phyloP scores from a whole-genome alignment of 441 rosid genomes.

The Populus hybrid region DNA sequence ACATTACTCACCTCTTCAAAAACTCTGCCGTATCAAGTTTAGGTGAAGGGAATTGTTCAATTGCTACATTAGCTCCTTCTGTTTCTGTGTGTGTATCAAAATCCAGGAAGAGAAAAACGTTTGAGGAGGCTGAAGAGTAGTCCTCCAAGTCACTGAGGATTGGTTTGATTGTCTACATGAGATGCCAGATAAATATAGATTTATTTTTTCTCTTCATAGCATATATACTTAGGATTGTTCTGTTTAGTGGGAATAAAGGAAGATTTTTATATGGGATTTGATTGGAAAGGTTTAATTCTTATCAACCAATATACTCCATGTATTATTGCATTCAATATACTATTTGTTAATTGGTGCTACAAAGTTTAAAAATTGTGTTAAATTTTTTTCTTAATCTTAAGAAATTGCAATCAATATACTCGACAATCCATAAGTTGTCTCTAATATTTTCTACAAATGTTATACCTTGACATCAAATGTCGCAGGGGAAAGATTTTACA shows the following conservation, averaged over 20 bases:
- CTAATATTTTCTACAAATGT: no score
- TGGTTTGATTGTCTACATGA: slow-evolving; percentile 15
- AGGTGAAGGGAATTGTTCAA: slow-evolving; percentile 4
- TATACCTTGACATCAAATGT: no score
- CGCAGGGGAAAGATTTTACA: no score
- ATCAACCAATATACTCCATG: background rate
- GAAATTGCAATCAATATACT: no score
- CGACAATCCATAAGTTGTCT: no score
- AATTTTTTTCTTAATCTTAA: no score
- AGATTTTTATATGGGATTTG: background rate
- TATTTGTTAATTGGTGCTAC: no score
- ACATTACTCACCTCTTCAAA: slow-evolving; percentile 17
- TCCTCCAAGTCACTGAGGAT: slow-evolving; percentile 15
- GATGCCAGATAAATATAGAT: background rate
- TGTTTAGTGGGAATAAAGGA: background rate
- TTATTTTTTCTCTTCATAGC: background rate
- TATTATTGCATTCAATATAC: no score
- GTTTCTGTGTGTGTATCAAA: slow-evolving; percentile 4
- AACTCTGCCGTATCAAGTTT: slow-evolving; percentile 8
- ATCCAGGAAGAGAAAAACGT: slow-evolving; percentile 26
- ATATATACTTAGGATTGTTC: background rate
- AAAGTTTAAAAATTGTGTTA: no score
- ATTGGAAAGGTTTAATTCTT: background rate
- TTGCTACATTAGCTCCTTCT: background rate
- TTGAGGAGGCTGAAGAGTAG: slow-evolving; percentile 1